Evolutionary conservation across 2,329 filamentous ascomycete genomes (phyloP).

Genomic region (Cladosporium velox): DNA sequence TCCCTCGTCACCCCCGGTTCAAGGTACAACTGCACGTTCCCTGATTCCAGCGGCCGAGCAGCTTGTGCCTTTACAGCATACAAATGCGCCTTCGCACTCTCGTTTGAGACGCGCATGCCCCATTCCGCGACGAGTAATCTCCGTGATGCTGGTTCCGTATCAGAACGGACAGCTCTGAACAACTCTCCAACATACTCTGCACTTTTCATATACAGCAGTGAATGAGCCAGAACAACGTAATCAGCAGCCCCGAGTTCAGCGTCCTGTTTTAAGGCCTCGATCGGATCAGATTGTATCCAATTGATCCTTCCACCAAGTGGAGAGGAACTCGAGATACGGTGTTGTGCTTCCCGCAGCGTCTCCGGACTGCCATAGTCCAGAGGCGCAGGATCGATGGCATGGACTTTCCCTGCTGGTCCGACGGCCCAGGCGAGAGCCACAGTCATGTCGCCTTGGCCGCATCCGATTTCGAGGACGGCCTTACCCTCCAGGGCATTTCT

Average conservation of each 20-base stretch:
- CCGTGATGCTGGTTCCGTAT: too few relatives aligned
- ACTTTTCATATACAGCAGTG: not conserved
- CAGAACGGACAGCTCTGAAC: not conserved
- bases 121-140: not conserved
- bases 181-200: not conserved
- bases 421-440: not conserved
- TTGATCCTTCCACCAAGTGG: not conserved
- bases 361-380: not conserved
- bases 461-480: not conserved
- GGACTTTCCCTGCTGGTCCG: not conserved
- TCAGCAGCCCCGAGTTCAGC: not conserved
- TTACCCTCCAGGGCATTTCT: not conserved
- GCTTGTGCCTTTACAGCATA: not conserved
- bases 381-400: not conserved
- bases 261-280: not conserved
- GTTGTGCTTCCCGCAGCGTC: not conserved
- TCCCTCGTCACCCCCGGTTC: not conserved
- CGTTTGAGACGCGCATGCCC: not conserved
- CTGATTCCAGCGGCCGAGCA: not conserved
- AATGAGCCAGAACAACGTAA: not conserved
- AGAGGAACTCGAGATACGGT: not conserved
- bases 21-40: not conserved
- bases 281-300: not conserved
- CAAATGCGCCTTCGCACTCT: not conserved
- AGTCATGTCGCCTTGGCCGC: not conserved